Evolutionary conservation across 2,329 filamentous ascomycete species (phyloP), one percentile per base, ranked within the genome.

Genomic region (Aspergillus arachidicola): DNA sequence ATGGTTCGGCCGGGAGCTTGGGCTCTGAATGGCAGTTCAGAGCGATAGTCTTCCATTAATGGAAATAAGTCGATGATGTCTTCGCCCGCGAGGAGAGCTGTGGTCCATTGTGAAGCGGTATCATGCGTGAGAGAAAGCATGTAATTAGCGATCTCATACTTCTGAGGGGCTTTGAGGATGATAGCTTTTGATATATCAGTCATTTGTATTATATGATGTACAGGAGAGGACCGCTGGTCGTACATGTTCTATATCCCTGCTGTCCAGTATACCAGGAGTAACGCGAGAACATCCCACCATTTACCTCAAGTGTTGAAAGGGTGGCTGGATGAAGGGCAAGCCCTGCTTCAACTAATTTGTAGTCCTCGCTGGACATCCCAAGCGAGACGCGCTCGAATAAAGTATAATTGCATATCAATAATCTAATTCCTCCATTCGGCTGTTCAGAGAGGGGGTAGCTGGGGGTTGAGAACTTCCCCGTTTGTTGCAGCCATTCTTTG

Each of bases 61-160:
- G 19, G 43, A 19, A 23, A 23, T 23, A 7, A 10, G 5, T 46
- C n/a, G 43, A 46, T 46, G 10, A 46, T 46, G 4, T 2, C 43
- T 23, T 46, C 43, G 21, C 43, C 43, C n/a, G n/a, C 43, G 11
- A 46, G 43, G 9, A 46, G 21, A 14, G 43, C 43, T 12, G 43
- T 46, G 11, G 43, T 46, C 43, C 43, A 46, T 16, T 23, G n/a
- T 16, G n/a, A 61, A 12, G 9, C 43, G 9, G 28, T 19, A 50
- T 61, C 43, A 19, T 61, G 54, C 10, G 59, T 57, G 23, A 61
- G 59, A 6, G 59, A 61, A 9, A 61, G 53, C 54, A 61, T 61
- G 12, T 57, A 48, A 30, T 61, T 61, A 6, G 53, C 59, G n/a
- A 61, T 57, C 30, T 61, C 59, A 10, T 51, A 61, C n/a, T 61